These are phyloP conservation scores for Diddensiella transvaalensis DNA, from an alignment of 805 yeast genomes.

Conservation along the genomic window DNA sequence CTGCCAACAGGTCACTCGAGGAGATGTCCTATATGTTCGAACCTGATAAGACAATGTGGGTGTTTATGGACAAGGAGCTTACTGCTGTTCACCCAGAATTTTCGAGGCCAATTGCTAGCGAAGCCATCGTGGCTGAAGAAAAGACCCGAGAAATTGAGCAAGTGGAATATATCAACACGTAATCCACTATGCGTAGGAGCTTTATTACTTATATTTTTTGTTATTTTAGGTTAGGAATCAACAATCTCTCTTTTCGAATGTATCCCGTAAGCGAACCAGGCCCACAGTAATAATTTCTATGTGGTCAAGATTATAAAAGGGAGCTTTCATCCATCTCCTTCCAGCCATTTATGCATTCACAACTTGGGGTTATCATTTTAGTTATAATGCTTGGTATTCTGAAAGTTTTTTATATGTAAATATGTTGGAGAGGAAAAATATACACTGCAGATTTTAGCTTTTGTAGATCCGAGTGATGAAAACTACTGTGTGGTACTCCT, in stretches of 20 bases:
- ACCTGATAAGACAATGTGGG: slow-evolving; percentile 28
- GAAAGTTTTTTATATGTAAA: slow-evolving; percentile 20
- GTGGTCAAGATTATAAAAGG: slow-evolving; percentile 19
- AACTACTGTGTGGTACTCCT: too few relatives aligned
- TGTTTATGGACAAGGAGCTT: slow-evolving; percentile 15
- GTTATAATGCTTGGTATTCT: slow-evolving; percentile 24
- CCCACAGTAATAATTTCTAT: slow-evolving; percentile 5
- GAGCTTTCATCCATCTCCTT: slow-evolving; percentile 26
- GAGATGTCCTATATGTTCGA: slow-evolving; percentile 68
- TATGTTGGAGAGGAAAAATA: slow-evolving; percentile 9
- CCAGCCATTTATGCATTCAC: slow-evolving; percentile 30
- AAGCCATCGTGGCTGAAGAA: background rate
- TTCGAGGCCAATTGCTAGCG: background rate
- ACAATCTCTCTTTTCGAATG: too few relatives aligned
- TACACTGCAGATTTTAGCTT: background rate
- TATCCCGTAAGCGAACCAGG: slow-evolving; percentile 34
- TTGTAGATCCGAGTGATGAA: too few relatives aligned
- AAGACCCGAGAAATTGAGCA: background rate
- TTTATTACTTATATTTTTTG: too few relatives aligned
- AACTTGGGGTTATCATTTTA: slow-evolving; percentile 13
- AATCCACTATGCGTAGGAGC: too few relatives aligned
- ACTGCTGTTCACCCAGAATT: slow-evolving; percentile 3
- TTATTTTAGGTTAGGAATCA: too few relatives aligned
- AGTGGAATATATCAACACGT: background rate
- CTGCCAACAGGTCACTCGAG: slow-evolving; percentile 76